A percentile compares a stretch with the other conserved stretches of the same genome.
phyloP scores from a whole-genome alignment of 2,329 filamentous ascomycete genomes.

The Aspergillus neotritici region DNA sequence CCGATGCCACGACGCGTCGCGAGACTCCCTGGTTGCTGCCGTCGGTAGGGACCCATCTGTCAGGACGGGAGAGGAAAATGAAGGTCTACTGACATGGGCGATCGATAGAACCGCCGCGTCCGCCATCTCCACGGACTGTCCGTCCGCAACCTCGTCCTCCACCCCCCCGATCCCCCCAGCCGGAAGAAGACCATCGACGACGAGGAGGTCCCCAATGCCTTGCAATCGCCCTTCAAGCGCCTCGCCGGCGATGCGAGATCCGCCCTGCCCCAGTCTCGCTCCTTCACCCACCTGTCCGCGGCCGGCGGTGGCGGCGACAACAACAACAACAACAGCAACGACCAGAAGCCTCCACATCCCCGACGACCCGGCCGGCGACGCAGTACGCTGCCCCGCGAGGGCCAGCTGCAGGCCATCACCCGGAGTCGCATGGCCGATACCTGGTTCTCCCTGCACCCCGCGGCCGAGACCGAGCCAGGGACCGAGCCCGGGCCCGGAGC shows the following conservation, averaged over 20 bases:
- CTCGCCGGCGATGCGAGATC: slow-evolving; percentile 47
- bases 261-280: slow-evolving; percentile 53
- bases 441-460: slow-evolving; percentile 79
- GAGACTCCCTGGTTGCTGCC: slow-evolving; percentile 49
- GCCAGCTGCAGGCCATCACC: slow-evolving; percentile 67
- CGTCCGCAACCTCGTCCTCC: slow-evolving; percentile 75
- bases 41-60: slow-evolving; percentile 36
- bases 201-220: slow-evolving; percentile 62
- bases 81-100: too few species aligned
- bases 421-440: slow-evolving; percentile 72
- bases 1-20: slow-evolving; percentile 31
- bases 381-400: slow-evolving; percentile 64
- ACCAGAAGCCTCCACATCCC: slow-evolving; percentile 16
- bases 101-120: slow-evolving; percentile 73
- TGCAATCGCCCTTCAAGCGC: slow-evolving; percentile 63
- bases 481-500: slow-evolving; percentile 37
- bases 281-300: slow-evolving; percentile 50
- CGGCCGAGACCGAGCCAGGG: slow-evolving; percentile 15
- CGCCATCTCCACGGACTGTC: slow-evolving; percentile 83
- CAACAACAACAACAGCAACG: slow-evolving; percentile 8
- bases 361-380: slow-evolving; percentile 45
- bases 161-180: slow-evolving; percentile 43
- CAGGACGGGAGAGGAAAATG: too few species aligned
- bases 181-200: slow-evolving; percentile 66
- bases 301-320: slow-evolving; percentile 4